Evolutionary conservation across 164 flowering plant genomes (phyloP), one percentile per base, ranked within the genome.

Genomic region (Litsea cubeba): DNA sequence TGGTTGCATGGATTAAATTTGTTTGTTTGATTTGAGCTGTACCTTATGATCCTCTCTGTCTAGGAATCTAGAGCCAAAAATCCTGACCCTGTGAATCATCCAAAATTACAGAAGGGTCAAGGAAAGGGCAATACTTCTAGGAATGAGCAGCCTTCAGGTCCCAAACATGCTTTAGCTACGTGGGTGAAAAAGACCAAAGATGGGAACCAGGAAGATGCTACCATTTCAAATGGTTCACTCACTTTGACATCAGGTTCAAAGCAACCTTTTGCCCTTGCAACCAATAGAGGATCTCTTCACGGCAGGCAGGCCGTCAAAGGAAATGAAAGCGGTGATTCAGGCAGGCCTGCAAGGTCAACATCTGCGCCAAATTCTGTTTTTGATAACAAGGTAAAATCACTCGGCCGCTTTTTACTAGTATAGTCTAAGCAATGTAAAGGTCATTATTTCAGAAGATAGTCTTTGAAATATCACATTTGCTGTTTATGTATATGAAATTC

Each of bases 1-100:
- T 28, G 46, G 10, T 40, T 65, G 63, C 17, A 5, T 54, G 68
- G 26, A 30, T 23, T 54, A 15, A 54, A 68, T 65, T 22, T 3
- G 22, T 71, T 14, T 76, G 20, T 49, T 68, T 64, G 6, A 49
- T 69, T 62, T 72, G 18, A 35, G 25, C 24, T 23, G 28, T 6
- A 20, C 10, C 22, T 58, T 18, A 71, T 2, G 67, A 57, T 28
- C 60, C 5, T 68, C 20, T 24, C 32, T 62, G 71, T 69, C 25
- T 71, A 93, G 98, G 88, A 81, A 64, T 79, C 75, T 69, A 82
- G 73, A 74, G 83, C 64, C 54, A 74, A 81, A 72, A 76, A 71
- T 30, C 68, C 67, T 3, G 80, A 75, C 25, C 71, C 72, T 1
- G 30, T 71, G 20, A 81, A 83, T 60, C 74, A 75, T 51, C 60